Evolutionary conservation across 1,139 yeast genomes (phyloP), one percentile per base, ranked within the genome.

Genomic region (Starmera stellimalicola): DNA sequence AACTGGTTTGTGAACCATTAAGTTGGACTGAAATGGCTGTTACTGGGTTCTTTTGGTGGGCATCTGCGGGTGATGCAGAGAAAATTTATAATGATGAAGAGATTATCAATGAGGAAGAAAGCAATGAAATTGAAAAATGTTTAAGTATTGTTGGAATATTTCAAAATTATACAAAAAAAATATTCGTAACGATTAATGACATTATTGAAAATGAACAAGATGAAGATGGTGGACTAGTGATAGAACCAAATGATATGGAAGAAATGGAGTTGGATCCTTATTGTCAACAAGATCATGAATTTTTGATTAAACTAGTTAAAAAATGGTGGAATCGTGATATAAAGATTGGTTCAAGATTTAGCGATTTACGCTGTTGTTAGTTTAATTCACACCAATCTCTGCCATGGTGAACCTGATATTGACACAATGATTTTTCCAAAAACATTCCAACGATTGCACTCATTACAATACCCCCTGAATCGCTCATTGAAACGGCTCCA

Each of bases 401-500:
- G 0, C 82, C 85, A 37, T 69, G 60, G 2, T 51, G 50, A 4
- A 77, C 74, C 52, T 91, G 97, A 46, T 69, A 71, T 6, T 61
- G 52, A 51, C 96, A 88, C n/a, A 91, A 62, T 2, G 60, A 50
- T 7, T 79, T 74, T 47, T 91, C 97, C 8, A 88, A 57, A 69
- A 75, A 69, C 61, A 82, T 63, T 29, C 85, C 87, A 5, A 84
- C 54, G 11, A 76, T 51, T 0, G 95, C 96, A 2, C 96, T 94
- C 2, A 81, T 30, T 5, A 85, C 82, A 20, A 88, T 75, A 0
- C 97, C 97, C 16, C 82, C 74, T 11, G 94, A 80, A 53, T 91
- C 97, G 42, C 95, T 84, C 39, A 88, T 74, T 0, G 95, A 87
- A 1, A 87, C 95, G n/a, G 94, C 74, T 1, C 96, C 97, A 72